Base-by-base conservation (phyloP, 1,284 basidiomycete species). In the Ganoderma resinaceum region DNA sequence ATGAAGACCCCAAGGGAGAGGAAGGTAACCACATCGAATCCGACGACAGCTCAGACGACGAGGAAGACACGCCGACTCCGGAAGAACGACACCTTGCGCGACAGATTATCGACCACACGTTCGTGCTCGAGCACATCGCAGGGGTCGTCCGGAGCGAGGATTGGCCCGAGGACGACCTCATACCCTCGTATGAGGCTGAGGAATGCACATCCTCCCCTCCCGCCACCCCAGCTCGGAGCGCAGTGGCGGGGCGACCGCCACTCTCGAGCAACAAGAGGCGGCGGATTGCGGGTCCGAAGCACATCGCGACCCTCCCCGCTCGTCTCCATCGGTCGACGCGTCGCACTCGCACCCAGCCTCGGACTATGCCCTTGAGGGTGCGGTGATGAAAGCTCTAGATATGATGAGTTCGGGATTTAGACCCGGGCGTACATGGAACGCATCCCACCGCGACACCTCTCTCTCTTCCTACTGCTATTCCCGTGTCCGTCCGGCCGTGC, bases 221-320 rank as follows among this genome's bases (percentile, higher is more conserved):
- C 16, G 2, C 2, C 4, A 55, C 23, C 29, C 40, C 42, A 8
- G 26, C 23, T 20, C 11, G 42, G 9, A 33, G 40, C 4, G 26
- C 29, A 5, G n/a, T 20, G 2, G 35, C 26, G 11, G 5, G 12
- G 42, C 42, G 5, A 20, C n/a, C 12, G 18, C 40, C 11, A 6
- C 59, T 26, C 42, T 26, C 40, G 20, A 61, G 42, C 60, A 33
- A 31, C 60, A 61, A 61, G 60, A 40, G 42, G 40, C 40, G 11
- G 12, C 23, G 60, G 23, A 18, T 46, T 5, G 26, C 23, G 2
- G 60, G 26, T 1, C 52, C 52, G 3, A 29, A 55, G 52, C 52
- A 2, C 29, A 31, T 33, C 29, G 12, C 9, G 1, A 33, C 52
- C 14, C 26, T 55, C 3, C 52, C 26, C 29, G 26, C 52, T 31